Base-by-base conservation (phyloP, 306 rosid species). In the Medicago lupulina region DNA sequence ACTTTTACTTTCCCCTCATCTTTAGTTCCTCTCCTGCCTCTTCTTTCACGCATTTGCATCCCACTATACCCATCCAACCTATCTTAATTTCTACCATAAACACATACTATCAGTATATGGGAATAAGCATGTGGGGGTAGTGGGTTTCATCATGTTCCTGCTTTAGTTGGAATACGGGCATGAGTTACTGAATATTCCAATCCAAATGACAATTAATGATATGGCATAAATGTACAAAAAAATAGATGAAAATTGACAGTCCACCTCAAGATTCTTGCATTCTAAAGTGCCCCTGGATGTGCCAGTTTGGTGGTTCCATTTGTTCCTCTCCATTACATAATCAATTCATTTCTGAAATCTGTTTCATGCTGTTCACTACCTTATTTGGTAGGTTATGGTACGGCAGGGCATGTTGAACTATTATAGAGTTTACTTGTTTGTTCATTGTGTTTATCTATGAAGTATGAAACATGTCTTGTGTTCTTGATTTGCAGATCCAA, bases 401-500 rank as follows among this genome's bases (percentile, higher is more conserved):
- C 28, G 49, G 70, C 28, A 47, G 73, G 47, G 41, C 19, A 40
- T 62, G 41, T 68, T 36, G 58, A 51, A 46, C 61, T 63, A 21
- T 78, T 19, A 9, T 76, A 38, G 25, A 38, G 25, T 76, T 65
- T 49, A 53, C 67, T 73, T 59, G 36, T 51, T 70, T 68, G 57
- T 67, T 76, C 7, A 7, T 61, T 36, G 44, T 70, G 55, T 49
- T 83, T 43, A 67, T 67, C 57, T 21, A 44, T 36, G 44, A 66
- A 58, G 28, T 23, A 23, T 23, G 28, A 23, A 23, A 9, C 13
- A 25, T 71, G 17, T 16, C 50, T 49, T 31, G 16, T 69, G 4
- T 76, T 80, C 57, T 77, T 82, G 50, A 38, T 79, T 68, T 77
- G 63, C 83, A 96, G 99, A 92, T 87, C 99, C 99, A 58, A 81